phyloP scores from a whole-genome alignment of 768 basidiomycete genomes.

The Daedalea quercina region DNA sequence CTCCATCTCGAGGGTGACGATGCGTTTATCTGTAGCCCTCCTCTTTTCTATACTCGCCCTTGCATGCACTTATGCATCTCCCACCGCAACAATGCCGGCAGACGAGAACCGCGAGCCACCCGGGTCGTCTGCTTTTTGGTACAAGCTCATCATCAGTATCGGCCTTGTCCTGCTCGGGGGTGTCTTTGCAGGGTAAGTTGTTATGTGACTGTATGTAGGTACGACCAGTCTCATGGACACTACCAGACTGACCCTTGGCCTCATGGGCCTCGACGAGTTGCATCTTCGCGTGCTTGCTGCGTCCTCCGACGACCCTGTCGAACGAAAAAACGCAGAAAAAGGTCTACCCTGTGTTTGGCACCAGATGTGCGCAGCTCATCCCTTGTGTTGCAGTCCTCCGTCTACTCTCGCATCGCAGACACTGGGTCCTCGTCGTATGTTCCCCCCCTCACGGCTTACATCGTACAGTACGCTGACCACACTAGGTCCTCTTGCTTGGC shows the following conservation, averaged over 20 bases:
- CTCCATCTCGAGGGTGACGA: background rate
- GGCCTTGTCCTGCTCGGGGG: constrained; percentile 79
- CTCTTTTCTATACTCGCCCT: background rate
- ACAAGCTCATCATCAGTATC: constrained; percentile 60
- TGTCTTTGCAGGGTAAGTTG: constrained; percentile 78
- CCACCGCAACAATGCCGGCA: background rate
- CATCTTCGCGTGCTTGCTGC: constrained; percentile 81
- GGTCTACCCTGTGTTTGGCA: constrained; percentile 32
- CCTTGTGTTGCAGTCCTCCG: constrained; percentile 30
- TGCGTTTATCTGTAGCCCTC: background rate
- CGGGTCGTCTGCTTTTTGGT: constrained; percentile 67
- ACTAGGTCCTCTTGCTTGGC: constrained; percentile 73
- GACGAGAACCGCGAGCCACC: constrained; percentile 19
- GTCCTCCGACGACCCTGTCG: constrained; percentile 67
- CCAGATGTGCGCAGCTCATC: background rate
- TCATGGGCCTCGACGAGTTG: constrained; percentile 92
- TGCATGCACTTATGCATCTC: constrained; percentile 1
- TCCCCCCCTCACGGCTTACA: background rate
- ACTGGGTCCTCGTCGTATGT: constrained; percentile 86
- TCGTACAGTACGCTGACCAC: background rate
- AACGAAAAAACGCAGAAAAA: constrained; percentile 64
- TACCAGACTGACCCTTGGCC: constrained; percentile 73
- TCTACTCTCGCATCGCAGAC: constrained; percentile 44
- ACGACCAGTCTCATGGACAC: background rate
- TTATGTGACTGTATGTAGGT: background rate